Conservation (phyloP, 805 yeast genomes). For the Yamadazyma nakazawae region DNA sequence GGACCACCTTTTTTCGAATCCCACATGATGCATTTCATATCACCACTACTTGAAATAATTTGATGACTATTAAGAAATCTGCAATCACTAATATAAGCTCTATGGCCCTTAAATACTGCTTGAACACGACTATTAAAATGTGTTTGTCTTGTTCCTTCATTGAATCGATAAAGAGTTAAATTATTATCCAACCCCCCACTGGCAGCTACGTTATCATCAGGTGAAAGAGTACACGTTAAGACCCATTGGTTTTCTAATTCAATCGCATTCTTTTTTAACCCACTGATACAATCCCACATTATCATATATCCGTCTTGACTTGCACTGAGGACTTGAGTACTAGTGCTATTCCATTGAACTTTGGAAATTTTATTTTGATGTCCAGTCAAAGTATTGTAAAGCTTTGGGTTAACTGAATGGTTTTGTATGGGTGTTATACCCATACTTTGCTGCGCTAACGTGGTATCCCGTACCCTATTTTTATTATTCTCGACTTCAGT, state of each 20-base stretch:
- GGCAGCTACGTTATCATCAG: slow-evolving; percentile 63
- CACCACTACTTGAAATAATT: slow-evolving; percentile 75
- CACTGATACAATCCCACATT: slow-evolving; percentile 77
- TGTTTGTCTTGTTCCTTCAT: slow-evolving; percentile 2
- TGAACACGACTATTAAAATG: slow-evolving; percentile 27
- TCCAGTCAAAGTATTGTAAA: slow-evolving; percentile 46
- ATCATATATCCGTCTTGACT: slow-evolving; percentile 86
- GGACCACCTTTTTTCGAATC: slow-evolving; percentile 62
- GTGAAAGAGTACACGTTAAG: slow-evolving; percentile 68
- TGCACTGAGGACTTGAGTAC: slow-evolving; percentile 61
- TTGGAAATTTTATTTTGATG: slow-evolving; percentile 74
- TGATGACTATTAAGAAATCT: slow-evolving; percentile 58
- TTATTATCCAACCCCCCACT: slow-evolving; percentile 81
- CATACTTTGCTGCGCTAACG: slow-evolving; percentile 37
- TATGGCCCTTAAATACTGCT: slow-evolving; percentile 71
- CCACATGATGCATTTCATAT: slow-evolving; percentile 77
- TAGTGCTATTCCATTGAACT: slow-evolving; percentile 64
- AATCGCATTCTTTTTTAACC: slow-evolving; percentile 67
- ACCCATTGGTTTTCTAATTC: slow-evolving; percentile 78
- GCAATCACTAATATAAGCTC: slow-evolving; percentile 75
- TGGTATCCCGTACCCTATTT: slow-evolving; percentile 43
- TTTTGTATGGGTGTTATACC: slow-evolving; percentile 31
- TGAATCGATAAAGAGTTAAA: slow-evolving; percentile 61
- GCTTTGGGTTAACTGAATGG: slow-evolving; percentile 24
- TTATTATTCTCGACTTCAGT: slow-evolving; percentile 47